Evolutionary conservation across 2,329 filamentous ascomycete genomes (phyloP).

Genomic region (Cercospora zeina): DNA sequence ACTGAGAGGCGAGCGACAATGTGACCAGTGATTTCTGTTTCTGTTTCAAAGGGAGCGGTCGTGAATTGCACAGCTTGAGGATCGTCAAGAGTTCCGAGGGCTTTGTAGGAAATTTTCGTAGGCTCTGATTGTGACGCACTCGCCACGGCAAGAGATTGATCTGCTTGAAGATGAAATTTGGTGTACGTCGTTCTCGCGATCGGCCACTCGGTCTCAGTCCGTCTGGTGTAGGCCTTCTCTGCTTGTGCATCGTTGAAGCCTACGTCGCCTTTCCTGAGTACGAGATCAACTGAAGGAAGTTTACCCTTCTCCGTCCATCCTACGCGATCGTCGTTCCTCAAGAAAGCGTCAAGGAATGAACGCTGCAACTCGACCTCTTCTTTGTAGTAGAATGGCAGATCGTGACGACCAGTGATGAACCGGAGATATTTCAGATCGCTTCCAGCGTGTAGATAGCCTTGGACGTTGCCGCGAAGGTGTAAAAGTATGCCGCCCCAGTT

Average conservation of each 20-base stretch:
- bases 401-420: constrained; percentile 69
- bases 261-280: constrained; percentile 65
- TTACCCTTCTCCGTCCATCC: constrained; percentile 63
- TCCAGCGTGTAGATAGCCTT: constrained; percentile 64
- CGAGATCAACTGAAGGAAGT: constrained; percentile 60
- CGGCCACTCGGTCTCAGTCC: constrained; percentile 66
- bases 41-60: constrained; percentile 58
- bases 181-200: constrained; percentile 65
- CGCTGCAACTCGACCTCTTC: constrained; percentile 68
- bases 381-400: constrained; percentile 70
- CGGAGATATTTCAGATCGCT: constrained; percentile 68
- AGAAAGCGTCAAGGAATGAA: constrained; percentile 69
- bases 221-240: constrained; percentile 57
- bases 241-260: constrained; percentile 65
- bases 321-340: constrained; percentile 64
- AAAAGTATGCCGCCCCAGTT: constrained; percentile 72
- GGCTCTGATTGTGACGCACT: constrained; percentile 22
- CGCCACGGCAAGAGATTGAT: constrained; percentile 42
- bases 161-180: constrained; percentile 59
- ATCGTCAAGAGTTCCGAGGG: constrained; percentile 58
- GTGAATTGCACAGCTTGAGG: constrained; percentile 58
- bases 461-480: constrained; percentile 68
- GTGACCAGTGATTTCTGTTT: constrained; percentile 71
- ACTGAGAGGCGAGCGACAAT: constrained; percentile 65
- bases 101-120: constrained; percentile 53